These are phyloP conservation scores for Syzygium jambos DNA, from an alignment of 345 rosid species.

Conservation along the genomic window DNA sequence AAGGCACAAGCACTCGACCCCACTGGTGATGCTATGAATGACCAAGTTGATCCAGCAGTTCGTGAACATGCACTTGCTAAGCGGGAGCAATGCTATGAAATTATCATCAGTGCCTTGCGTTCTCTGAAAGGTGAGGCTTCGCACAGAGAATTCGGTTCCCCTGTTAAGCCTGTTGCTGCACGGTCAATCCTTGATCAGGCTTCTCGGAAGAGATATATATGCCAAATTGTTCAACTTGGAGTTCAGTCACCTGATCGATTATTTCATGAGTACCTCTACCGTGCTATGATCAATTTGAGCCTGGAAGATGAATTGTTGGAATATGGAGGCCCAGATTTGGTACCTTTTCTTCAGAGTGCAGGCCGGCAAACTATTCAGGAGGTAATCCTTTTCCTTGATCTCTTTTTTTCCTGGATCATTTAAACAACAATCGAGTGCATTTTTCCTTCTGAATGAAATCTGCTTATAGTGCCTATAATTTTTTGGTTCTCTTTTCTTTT, in stretches of 20 bases:
- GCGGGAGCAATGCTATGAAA: constrained; percentile 88
- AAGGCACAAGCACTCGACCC: constrained; percentile 94
- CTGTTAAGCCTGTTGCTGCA: constrained; percentile 34
- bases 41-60: constrained; percentile 68
- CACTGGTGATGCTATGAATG: constrained; percentile 87
- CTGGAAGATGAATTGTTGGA: constrained; percentile 92
- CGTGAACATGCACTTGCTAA: constrained; percentile 72
- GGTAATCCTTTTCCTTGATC: constrained; percentile 28
- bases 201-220: constrained; percentile 62
- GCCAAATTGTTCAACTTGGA: constrained; percentile 95
- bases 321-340: constrained; percentile 96
- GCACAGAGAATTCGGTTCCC: constrained; percentile 47
- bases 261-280: constrained; percentile 82
- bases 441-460: not conserved
- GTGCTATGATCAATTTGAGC: constrained; percentile 76
- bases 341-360: constrained; percentile 86
- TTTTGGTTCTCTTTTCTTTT: not conserved
- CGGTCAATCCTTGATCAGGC: constrained; percentile 56
- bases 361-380: constrained; percentile 59
- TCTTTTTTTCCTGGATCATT: not conserved
- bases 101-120: constrained; percentile 63
- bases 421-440: not conserved
- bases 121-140: constrained; percentile 55
- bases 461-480: not conserved
- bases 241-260: constrained; percentile 85